phyloP scores from a whole-genome alignment of 768 basidiomycete species.

The Mycena polygramma region DNA sequence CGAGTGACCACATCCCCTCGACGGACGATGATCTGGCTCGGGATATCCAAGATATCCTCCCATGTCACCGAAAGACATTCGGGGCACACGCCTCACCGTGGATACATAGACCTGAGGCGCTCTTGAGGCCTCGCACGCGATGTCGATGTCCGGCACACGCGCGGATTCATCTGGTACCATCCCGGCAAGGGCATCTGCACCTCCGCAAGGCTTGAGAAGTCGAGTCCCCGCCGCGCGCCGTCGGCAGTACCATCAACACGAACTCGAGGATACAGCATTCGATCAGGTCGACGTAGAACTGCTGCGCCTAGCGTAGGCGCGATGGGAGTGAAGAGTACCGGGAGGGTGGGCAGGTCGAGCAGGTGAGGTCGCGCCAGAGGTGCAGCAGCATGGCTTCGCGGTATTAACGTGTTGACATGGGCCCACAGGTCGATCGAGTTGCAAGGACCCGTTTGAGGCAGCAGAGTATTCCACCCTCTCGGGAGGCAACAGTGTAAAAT shows the following conservation, averaged over 20 bases:
- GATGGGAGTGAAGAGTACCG: not conserved
- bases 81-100: not conserved
- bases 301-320: not conserved
- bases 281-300: not conserved
- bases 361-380: conserved; percentile 54
- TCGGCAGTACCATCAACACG: not conserved
- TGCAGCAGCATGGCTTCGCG: no score
- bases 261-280: no score
- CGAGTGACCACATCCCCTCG: no score
- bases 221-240: not conserved
- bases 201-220: not conserved
- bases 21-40: no score
- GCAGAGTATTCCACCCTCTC: no score
- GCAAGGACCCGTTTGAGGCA: no score
- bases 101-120: no score
- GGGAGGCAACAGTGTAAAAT: no score
- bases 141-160: not conserved
- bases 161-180: not conserved
- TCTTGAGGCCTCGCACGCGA: not conserved
- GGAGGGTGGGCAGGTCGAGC: no score
- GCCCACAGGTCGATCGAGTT: no score
- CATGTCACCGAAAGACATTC: not conserved
- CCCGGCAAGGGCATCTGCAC: not conserved
- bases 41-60: not conserved
- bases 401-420: no score